Evolutionary conservation across 306 rosid genomes (phyloP).

Genomic region (Casuarina glauca): DNA sequence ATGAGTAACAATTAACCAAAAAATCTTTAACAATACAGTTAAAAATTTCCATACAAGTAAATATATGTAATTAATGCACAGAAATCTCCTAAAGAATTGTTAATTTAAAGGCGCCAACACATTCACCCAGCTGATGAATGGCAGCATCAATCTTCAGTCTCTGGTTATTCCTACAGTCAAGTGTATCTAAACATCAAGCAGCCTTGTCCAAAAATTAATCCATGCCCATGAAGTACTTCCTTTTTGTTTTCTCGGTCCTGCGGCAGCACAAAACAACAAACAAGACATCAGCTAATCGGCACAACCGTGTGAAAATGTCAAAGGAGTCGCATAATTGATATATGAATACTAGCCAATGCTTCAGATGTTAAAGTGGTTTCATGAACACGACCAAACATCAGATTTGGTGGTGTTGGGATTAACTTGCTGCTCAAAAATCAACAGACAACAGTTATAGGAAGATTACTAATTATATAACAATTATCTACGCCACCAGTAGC

Average conservation of each 20-base stretch:
- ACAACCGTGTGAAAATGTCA: too few relatives aligned
- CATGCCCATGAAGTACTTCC: slow-evolving; percentile 15
- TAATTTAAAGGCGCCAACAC: neutral
- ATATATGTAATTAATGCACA: neutral
- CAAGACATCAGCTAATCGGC: neutral
- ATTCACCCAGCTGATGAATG: slow-evolving; percentile 2
- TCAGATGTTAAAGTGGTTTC: neutral
- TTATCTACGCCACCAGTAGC: too few relatives aligned
- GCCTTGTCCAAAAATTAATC: slow-evolving; percentile 15
- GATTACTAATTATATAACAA: too few relatives aligned
- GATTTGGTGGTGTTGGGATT: too few relatives aligned
- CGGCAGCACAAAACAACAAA: slow-evolving; percentile 7
- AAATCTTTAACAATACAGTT: neutral
- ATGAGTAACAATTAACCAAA: neutral
- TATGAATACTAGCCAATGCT: neutral
- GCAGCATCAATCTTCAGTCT: slow-evolving; percentile 4
- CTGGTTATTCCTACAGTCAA: neutral
- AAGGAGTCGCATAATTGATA: neutral
- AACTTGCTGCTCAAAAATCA: too few relatives aligned
- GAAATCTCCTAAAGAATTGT: neutral
- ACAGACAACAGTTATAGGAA: too few relatives aligned
- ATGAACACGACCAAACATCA: too few relatives aligned
- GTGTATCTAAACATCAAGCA: neutral
- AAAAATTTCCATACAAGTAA: neutral
- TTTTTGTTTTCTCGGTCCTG: slow-evolving; percentile 16